A percentile compares a stretch with the other conserved stretches of the same genome.
Conservation (phyloP, 176 grass and related monocot species). For the Aegilops longissima region DNA sequence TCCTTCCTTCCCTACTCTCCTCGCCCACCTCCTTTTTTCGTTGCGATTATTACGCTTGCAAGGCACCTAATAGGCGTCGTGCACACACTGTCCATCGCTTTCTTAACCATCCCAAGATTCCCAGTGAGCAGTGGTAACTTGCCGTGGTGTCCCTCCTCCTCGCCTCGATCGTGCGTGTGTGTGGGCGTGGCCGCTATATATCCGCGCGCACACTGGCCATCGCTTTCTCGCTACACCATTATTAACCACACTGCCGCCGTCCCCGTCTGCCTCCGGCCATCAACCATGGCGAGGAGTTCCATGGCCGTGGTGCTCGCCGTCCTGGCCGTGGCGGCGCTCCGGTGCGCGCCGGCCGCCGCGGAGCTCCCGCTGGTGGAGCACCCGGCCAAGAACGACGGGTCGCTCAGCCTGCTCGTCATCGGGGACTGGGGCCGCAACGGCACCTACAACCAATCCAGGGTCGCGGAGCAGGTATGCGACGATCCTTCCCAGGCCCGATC, state of each 20-base stretch:
- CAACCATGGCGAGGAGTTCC: conserved; percentile 40
- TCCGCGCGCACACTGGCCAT: not conserved
- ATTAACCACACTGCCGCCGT: not conserved
- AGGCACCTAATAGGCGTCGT: no score
- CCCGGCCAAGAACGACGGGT: conserved; percentile 44
- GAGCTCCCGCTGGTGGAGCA: conserved; percentile 52
- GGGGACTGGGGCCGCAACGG: conserved; percentile 91
- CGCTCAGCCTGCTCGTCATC: conserved; percentile 72
- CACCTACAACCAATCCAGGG: conserved; percentile 61
- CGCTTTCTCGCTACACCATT: not conserved
- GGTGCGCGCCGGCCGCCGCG: conserved; percentile 26
- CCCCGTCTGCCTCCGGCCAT: not conserved
- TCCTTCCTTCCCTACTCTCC: not conserved
- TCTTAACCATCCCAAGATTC: no score
- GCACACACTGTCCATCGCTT: no score
- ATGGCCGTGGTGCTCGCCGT: conserved; percentile 13
- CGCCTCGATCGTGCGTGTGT: not conserved
- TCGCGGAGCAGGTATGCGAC: conserved; percentile 58
- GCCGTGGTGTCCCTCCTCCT: not conserved
- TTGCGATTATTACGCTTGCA: not conserved
- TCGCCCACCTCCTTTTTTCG: not conserved
- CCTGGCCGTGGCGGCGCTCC: conserved; percentile 24
- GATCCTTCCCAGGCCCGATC: not conserved
- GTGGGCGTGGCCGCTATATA: not conserved
- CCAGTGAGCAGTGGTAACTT: not conserved